Percentiles rank a stretch among this genome's conserved stretches.
Conservation (phyloP, 2,329 filamentous ascomycete species). For the Setomelanomma holmii region DNA sequence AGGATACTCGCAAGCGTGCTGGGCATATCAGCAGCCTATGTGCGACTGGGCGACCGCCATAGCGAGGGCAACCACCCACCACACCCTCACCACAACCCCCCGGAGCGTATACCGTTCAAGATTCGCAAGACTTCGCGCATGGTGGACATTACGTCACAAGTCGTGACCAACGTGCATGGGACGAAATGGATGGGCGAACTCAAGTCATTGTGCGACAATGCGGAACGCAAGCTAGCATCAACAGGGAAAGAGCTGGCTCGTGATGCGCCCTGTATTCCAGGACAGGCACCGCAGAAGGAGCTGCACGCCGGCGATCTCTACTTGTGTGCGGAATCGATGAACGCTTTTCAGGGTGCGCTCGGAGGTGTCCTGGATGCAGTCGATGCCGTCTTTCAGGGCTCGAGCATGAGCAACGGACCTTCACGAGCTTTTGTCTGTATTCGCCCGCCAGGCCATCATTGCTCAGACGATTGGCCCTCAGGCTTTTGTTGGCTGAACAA, state of each 20-base stretch:
- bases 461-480: constrained; percentile 85
- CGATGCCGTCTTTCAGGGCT: constrained; percentile 76
- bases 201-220: constrained; percentile 80
- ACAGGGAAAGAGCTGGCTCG: constrained; percentile 80
- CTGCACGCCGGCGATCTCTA: constrained; percentile 93
- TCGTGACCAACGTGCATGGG: constrained; percentile 91
- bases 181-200: constrained; percentile 93
- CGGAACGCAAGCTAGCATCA: constrained; percentile 77
- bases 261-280: constrained; percentile 31
- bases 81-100: constrained; percentile 66
- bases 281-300: constrained; percentile 65
- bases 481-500: constrained; percentile 99
- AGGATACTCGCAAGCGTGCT: constrained; percentile 83
- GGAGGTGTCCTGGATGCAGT: constrained; percentile 94
- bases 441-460: constrained; percentile 93
- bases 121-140: constrained; percentile 81
- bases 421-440: constrained; percentile 89
- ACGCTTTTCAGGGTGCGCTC: constrained; percentile 87
- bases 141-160: constrained; percentile 73
- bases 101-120: constrained; percentile 75
- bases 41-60: constrained; percentile 84
- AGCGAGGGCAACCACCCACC: constrained; percentile 72
- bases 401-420: constrained; percentile 58
- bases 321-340: constrained; percentile 82
- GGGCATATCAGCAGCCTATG: constrained; percentile 86